Base-by-base conservation (phyloP, 2,329 filamentous ascomycete species). In the Colletotrichum higginsianum region DNA sequence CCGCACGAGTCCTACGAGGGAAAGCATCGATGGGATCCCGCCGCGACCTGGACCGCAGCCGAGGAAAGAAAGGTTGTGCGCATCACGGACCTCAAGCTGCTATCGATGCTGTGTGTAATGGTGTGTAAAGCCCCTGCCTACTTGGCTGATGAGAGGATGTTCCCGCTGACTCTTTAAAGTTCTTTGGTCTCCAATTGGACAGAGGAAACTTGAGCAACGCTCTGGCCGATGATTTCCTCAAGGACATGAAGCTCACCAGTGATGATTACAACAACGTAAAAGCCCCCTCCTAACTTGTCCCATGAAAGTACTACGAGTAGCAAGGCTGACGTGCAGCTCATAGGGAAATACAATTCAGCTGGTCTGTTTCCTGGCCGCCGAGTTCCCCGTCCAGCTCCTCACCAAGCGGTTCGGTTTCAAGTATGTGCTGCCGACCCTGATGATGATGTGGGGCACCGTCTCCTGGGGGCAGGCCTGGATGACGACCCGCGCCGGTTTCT, bases 181-280 rank as follows among this genome's bases (percentile, higher is more conserved):
- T 92, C 79, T 91, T 92, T 67, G 88, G 88, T 0, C 82, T 92
- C 5, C 89, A 92, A 76, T 81, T 92, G 9, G 90, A 92, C 77
- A 84, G 91, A 58, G 89, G 89, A 62, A 92, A 92, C 75, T 81
- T 92, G 76, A 84, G 84, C 66, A 90, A 91, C 75, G 90, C 90
- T 3, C 81, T 90, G 40, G 89, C 88, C 2, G 90, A 92, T 76
- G 88, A 90, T 75, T 84, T 93, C 75, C 83, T 93, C 11, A 81
- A 79, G 58, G 91, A 91, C 67, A 78, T 87, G 38, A 77, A 80
- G 0, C 68, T 87, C 67, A 84, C 78, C 0, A 85, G 82, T 12
- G 83, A 88, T 77, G 86, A 89, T 71, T 90, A 89, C 77, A 90
- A 90, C 74, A 85, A 89, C 76, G 82, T 82, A 26, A 35, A 35